Evolutionary conservation across 768 basidiomycete species (phyloP), one percentile per base, ranked within the genome.

Genomic region (Suillus spraguei): DNA sequence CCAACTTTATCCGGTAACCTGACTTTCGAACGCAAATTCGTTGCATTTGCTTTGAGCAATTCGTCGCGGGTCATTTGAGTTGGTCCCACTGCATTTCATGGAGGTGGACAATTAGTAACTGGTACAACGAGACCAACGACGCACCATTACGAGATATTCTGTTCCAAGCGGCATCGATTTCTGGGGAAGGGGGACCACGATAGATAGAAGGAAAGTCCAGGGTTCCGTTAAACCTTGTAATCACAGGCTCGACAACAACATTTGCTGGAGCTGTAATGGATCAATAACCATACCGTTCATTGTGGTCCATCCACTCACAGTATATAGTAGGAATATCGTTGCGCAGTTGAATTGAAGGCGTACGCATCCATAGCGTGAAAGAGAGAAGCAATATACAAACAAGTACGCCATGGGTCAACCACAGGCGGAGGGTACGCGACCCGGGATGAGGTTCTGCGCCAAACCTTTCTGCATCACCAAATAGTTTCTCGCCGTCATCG

Each of bases 111-210:
- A 22, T 32, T 20, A 36, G 14, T 24, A 20, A 13, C 5, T 53
- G 33, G 20, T 11, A 17, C 11, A 28, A 59, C 7, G 20, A 58
- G 41, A 38, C 17, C 33, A 33, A 8, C 4, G 8, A 28, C 33
- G 11, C 20, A 66, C 65, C 36, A 28, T 28, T 4, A 11, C 49
- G 60, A 20, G 47, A 22, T 20, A 65, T 50, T 32, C 62, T 38
- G 24, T 36, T 20, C 65, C 66, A 66, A 42, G 60, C 65, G 16
- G 47, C 60, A 46, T 67, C 66, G 17, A 67, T 58, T 24, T 66
- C 66, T 14, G 62, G 28, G 22, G 52, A 33, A 10, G 66, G 66
- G 11, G 58, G 24, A 7, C 66, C 64, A 28, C 64, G 64, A 53
- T 59, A 67, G 11, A 59, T 50, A 5, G 60, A 65, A 24, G 41